Conservation (phyloP, 768 basidiomycete genomes). For the Omphalotus guepiniiformis region DNA sequence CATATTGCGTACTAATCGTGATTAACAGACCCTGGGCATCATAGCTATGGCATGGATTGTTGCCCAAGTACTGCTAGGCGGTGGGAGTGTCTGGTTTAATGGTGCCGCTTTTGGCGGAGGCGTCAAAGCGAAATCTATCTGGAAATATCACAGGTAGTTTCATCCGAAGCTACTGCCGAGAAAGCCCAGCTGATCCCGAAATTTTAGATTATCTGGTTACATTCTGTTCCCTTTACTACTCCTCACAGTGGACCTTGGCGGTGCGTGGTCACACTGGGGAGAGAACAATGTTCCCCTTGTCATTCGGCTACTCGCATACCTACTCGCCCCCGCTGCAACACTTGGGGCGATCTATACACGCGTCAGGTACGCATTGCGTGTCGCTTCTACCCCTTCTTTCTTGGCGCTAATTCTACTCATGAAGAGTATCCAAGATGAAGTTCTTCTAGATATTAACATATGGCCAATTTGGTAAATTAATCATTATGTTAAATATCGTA, state of each 20-base stretch:
- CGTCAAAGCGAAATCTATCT: slow-evolving; percentile 63
- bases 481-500: not conserved
- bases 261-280: slow-evolving; percentile 65
- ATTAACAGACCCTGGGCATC: slow-evolving; percentile 58
- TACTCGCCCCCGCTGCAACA: slow-evolving; percentile 48
- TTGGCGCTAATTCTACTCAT: slow-evolving; percentile 2
- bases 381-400: not conserved
- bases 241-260: slow-evolving; percentile 64
- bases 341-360: slow-evolving; percentile 43
- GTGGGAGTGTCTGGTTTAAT: slow-evolving; percentile 71
- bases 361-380: slow-evolving; percentile 43
- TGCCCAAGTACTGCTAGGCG: slow-evolving; percentile 59
- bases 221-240: slow-evolving; percentile 57
- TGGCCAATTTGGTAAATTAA: not conserved
- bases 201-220: slow-evolving; percentile 66
- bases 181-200: not conserved
- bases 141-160: slow-evolving; percentile 78
- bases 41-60: slow-evolving; percentile 57
- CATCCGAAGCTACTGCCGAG: no score
- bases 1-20: not conserved
- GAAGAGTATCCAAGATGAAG: slow-evolving; percentile 64
- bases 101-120: slow-evolving; percentile 71
- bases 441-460: slow-evolving; percentile 31
- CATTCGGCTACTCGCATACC: slow-evolving; percentile 48
- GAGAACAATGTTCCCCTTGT: slow-evolving; percentile 28